Base-by-base conservation (phyloP, 2,329 filamentous ascomycete genomes). In the Diplocarpon rosae region DNA sequence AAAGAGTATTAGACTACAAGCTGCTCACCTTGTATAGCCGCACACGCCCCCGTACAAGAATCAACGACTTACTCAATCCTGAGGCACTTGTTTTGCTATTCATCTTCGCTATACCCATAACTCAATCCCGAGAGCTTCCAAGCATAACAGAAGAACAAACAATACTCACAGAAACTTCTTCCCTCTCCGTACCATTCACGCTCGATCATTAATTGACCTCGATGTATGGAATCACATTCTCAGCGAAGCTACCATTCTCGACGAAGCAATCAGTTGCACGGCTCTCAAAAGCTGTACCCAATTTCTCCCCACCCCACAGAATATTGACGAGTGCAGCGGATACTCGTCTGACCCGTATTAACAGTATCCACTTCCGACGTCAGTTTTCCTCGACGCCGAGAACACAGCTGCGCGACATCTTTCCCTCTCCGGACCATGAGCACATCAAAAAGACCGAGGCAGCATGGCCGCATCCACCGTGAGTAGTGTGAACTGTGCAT, bases 391-490 rank as follows among this genome's bases (percentile, higher is more conserved):
- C 57, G 2, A 59, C 55, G 10, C 42, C 52, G 4, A 51, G 46
- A 46, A 51, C 54, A 8, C 47, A 46, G n/a, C 48, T 60, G 1
- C 51, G 52, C 45, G 58, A 59, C 30, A 54, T 52, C 43, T 63
- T 63, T 28, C 60, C 60, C 8, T 54, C 57, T 37, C 52, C 55
- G 11, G 58, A 62, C 44, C 52, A 56, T 38, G 42, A 49, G 9
- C 47, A 54, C 9, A 83, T 85, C 58, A 69, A 74, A 34, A 69
- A 69, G 47, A 83, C 81, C 0, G 72, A 72, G 13, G 69, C 81
- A 5, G 74, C 80, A 50, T 88, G 83, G 81, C 72, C 73, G 15
- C 61, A 63, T 51, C 60, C 60, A 45, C 47, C 46, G 60, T 62
- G 54, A 33, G 54, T 3, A 35, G 30, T 34, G 15, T 14, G 20